Evolutionary conservation across 441 rosid genomes (phyloP).

Genomic region (Populus hybrid): DNA sequence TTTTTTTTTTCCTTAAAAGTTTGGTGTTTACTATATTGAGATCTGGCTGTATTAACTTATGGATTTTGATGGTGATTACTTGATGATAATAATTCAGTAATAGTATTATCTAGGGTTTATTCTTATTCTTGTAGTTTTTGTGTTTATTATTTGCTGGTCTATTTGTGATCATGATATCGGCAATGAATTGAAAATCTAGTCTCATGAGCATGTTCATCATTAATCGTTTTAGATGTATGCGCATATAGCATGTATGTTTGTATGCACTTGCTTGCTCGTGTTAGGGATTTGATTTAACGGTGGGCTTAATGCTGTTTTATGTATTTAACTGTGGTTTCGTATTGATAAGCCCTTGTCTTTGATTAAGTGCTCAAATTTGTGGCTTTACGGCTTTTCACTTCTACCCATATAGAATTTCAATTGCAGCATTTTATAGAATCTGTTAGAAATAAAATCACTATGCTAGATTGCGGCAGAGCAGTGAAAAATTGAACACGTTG

Average conservation of each 20-base stretch:
- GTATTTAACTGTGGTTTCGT: neutral
- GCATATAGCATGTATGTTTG: neutral
- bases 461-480: neutral
- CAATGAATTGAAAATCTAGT: neutral
- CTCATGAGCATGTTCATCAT: neutral
- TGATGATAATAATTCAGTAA: slow-evolving; percentile 9
- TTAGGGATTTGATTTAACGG: neutral
- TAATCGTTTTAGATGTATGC: neutral
- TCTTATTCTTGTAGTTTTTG: neutral
- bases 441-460: neutral
- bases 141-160: neutral
- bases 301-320: neutral
- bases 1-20: neutral
- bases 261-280: neutral
- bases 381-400: neutral
- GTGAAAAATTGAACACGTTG: neutral
- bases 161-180: neutral
- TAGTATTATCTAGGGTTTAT: neutral
- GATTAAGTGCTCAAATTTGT: neutral
- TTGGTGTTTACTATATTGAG: slow-evolving; percentile 15
- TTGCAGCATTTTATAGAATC: neutral
- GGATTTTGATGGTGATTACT: slow-evolving; percentile 20
- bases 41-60: slow-evolving; percentile 35
- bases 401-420: neutral
- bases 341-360: neutral